These are phyloP conservation scores for Hypoxylon rubiginosum DNA, from an alignment of 2,329 filamentous ascomycete genomes.

Conservation along the genomic window DNA sequence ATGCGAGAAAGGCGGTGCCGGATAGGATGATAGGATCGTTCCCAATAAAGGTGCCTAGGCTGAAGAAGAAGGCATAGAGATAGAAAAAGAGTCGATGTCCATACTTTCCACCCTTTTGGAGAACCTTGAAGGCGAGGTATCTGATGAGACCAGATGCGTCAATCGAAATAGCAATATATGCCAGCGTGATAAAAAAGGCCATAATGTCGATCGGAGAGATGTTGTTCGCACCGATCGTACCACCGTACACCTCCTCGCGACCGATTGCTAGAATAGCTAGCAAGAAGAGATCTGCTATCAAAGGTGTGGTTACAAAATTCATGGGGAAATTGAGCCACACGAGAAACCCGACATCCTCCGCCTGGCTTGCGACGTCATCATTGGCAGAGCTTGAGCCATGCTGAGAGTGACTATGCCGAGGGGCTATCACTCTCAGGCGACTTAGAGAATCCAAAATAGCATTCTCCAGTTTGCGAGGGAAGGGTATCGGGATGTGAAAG, in stretches of 20 bases:
- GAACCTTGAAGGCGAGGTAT: slow-evolving; percentile 77
- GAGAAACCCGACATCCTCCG: slow-evolving; percentile 55
- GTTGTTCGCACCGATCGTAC: slow-evolving; percentile 73
- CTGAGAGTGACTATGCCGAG: slow-evolving; percentile 50
- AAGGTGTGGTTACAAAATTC: slow-evolving; percentile 78
- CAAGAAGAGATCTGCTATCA: slow-evolving; percentile 79
- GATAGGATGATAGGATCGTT: slow-evolving; percentile 83
- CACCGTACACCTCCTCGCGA: slow-evolving; percentile 74
- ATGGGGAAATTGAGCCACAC: slow-evolving; percentile 71
- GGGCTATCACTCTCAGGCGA: slow-evolving; percentile 65
- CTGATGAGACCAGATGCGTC: slow-evolving; percentile 81
- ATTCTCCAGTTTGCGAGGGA: slow-evolving; percentile 67
- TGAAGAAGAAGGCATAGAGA: slow-evolving; percentile 80
- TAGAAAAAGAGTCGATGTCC: slow-evolving; percentile 79
- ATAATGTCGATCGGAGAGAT: slow-evolving; percentile 81
- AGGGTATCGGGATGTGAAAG: slow-evolving; percentile 72
- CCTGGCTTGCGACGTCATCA: slow-evolving; percentile 31
- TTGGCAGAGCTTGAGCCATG: slow-evolving; percentile 26
- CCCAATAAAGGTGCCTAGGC: slow-evolving; percentile 75
- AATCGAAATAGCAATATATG: slow-evolving; percentile 83
- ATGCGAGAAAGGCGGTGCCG: slow-evolving; percentile 80
- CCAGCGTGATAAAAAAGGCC: slow-evolving; percentile 79
- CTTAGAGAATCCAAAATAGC: slow-evolving; percentile 59
- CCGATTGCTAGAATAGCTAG: slow-evolving; percentile 78
- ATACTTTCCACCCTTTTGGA: slow-evolving; percentile 75